A percentile compares a stretch with the other conserved stretches of the same genome.
These are phyloP conservation scores for Euryodendron excelsum DNA, from an alignment of 148 eudicot species.

Conservation along the genomic window DNA sequence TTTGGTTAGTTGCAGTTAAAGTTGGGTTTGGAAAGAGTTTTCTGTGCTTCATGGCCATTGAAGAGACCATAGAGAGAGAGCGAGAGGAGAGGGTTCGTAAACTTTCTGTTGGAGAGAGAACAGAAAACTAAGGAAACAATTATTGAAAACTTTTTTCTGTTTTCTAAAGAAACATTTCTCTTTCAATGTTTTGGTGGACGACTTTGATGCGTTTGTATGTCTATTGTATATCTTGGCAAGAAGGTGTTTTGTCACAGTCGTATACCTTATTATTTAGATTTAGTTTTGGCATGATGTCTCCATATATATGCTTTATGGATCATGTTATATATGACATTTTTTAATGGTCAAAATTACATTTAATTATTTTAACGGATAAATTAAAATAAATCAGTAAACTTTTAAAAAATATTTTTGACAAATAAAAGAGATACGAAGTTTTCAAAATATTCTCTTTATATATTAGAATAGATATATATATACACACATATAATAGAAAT, in stretches of 20 bases:
- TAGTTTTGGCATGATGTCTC: neutral
- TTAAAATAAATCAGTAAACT: too few species aligned
- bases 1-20: conserved; percentile 22
- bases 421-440: too few species aligned
- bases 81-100: neutral
- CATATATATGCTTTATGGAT: too few species aligned
- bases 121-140: neutral
- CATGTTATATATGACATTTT: too few species aligned
- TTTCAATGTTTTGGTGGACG: conserved; percentile 23
- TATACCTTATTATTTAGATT: too few species aligned
- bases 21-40: conserved; percentile 32
- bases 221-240: neutral
- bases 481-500: too few species aligned
- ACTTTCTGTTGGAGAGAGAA: neutral
- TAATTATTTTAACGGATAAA: too few species aligned
- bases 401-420: too few species aligned
- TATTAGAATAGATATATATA: too few species aligned
- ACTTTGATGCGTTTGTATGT: neutral
- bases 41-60: conserved; percentile 30
- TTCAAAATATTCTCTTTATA: too few species aligned
- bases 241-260: too few species aligned
- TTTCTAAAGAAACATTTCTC: neutral
- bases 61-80: conserved; percentile 3
- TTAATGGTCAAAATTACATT: too few species aligned
- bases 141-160: neutral